phyloP scores from a whole-genome alignment of 768 basidiomycete species.

The Crepidotus variabilis region DNA sequence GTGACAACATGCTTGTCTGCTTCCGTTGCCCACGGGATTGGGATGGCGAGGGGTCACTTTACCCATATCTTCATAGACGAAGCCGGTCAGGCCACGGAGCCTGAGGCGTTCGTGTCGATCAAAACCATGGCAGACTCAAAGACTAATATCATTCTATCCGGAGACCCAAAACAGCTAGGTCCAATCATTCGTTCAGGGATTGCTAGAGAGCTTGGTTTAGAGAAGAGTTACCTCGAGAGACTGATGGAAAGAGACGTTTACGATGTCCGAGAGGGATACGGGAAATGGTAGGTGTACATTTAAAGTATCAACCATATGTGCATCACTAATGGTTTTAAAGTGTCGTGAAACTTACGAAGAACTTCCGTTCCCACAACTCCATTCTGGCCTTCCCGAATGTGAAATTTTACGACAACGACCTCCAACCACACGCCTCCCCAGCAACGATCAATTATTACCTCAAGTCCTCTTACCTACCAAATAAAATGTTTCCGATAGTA shows the following conservation, averaged over 20 bases:
- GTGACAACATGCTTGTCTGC: constrained; percentile 66
- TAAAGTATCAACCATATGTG: neutral
- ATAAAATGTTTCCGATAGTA: constrained; percentile 52
- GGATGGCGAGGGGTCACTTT: constrained; percentile 58
- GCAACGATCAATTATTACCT: constrained; percentile 36
- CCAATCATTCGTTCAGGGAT: constrained; percentile 60
- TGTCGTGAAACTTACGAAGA: constrained; percentile 58
- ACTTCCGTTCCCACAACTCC: constrained; percentile 60
- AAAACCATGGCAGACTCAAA: constrained; percentile 50
- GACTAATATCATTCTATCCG: constrained; percentile 61
- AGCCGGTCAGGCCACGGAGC: constrained; percentile 70
- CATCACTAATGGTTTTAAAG: constrained; percentile 25
- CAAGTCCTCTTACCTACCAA: constrained; percentile 35
- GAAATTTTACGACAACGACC: constrained; percentile 52
- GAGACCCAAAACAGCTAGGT: constrained; percentile 71
- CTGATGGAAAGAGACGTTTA: constrained; percentile 47
- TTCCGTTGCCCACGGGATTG: constrained; percentile 50
- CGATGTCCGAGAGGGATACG: constrained; percentile 23
- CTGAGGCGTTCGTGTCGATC: constrained; percentile 59
- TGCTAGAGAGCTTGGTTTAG: constrained; percentile 53
- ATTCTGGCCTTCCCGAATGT: constrained; percentile 63
- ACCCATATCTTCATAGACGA: constrained; percentile 70
- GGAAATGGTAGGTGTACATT: constrained; percentile 12
- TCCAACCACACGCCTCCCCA: constrained; percentile 43
- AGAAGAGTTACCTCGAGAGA: constrained; percentile 59